A percentile compares a stretch with the other conserved stretches of the same genome.
These are phyloP conservation scores for Scutellaria barbata DNA, from an alignment of 257 asterid species.

Conservation along the genomic window DNA sequence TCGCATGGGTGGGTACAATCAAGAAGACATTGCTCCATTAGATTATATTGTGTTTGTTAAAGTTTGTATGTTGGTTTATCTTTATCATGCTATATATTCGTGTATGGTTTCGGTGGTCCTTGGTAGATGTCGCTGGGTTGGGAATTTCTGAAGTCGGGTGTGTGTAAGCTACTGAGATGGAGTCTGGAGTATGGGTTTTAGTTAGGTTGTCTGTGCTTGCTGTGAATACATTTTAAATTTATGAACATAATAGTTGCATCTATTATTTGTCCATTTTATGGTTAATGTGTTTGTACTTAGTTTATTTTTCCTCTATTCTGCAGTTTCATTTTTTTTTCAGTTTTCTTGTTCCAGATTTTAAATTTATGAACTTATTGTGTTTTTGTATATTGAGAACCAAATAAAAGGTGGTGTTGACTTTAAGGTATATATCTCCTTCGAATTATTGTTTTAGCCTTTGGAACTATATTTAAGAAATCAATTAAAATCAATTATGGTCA, in stretches of 20 bases:
- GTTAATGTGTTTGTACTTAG: no score
- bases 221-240: slow-evolving; percentile 17
- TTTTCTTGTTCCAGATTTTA: no score
- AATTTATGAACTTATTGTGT: no score
- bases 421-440: no score
- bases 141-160: background rate
- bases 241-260: slow-evolving; percentile 15
- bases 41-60: background rate
- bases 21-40: background rate
- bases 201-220: background rate
- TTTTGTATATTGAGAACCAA: no score
- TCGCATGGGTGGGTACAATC: slow-evolving; percentile 39
- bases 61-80: background rate
- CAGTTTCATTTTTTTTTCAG: no score
- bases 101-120: background rate
- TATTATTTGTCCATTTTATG: background rate
- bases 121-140: background rate
- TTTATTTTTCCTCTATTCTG: no score
- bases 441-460: no score
- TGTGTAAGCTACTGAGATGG: no score
- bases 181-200: background rate
- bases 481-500: no score
- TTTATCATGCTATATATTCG: background rate
- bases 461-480: no score
- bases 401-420: no score